A percentile compares a stretch with the other conserved stretches of the same genome.
phyloP scores from a whole-genome alignment of 2,329 filamentous ascomycete genomes.

The Arachnomyces sp. region DNA sequence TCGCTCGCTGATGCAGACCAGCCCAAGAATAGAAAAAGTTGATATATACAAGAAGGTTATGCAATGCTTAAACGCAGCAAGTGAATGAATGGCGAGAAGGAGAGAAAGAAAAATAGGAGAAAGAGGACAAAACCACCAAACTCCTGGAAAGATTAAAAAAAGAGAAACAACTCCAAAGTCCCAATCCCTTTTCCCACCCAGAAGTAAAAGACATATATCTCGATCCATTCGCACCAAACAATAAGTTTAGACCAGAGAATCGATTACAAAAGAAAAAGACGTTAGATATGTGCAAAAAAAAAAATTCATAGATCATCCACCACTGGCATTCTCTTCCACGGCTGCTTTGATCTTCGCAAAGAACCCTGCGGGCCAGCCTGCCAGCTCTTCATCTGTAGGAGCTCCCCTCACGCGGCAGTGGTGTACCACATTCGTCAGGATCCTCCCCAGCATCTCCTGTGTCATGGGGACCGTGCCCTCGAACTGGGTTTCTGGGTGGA shows the following conservation, averaged over 20 bases:
- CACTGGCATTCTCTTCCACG: conserved; percentile 35
- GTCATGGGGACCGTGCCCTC: conserved; percentile 43
- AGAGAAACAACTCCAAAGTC: no score
- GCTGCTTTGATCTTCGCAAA: conserved; percentile 42
- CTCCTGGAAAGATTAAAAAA: no score
- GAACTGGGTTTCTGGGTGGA: conserved; percentile 48
- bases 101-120: no score
- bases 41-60: no score
- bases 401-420: conserved; percentile 50
- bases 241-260: conserved; percentile 3
- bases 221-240: neutral
- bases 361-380: conserved; percentile 41
- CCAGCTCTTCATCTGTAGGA: conserved; percentile 50
- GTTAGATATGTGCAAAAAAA: conserved; percentile 13
- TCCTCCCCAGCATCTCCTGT: conserved; percentile 53
- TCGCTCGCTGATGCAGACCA: no score
- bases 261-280: conserved; percentile 10
- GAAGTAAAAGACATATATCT: neutral
- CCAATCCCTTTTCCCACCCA: no score
- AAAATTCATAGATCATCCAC: conserved; percentile 15
- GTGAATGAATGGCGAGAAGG: no score
- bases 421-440: conserved; percentile 53
- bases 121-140: no score
- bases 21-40: no score
- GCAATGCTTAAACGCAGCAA: no score